Evolutionary conservation across 441 rosid species (phyloP).

Genomic region (Macaranga tanarius): DNA sequence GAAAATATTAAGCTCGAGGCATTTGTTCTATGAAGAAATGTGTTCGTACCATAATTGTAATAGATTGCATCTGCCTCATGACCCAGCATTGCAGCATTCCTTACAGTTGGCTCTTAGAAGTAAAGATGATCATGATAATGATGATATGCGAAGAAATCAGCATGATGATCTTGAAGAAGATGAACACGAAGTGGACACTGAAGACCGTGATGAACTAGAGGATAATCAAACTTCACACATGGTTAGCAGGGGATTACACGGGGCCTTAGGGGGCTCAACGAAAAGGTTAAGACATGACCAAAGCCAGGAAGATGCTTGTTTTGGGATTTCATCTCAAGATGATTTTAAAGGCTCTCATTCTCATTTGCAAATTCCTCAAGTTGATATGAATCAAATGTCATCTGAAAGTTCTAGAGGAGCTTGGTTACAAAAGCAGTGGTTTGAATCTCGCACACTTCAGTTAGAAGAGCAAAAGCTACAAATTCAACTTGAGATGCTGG

Average conservation of each 20-base stretch:
- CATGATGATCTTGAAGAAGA: conserved; percentile 74
- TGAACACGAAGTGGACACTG: conserved; percentile 67
- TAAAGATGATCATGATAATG: conserved; percentile 72
- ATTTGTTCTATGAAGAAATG: conserved; percentile 96
- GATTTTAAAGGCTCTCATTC: conserved; percentile 40
- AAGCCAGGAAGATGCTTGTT: conserved; percentile 51
- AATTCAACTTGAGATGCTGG: conserved; percentile 68
- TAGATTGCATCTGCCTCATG: conserved; percentile 88
- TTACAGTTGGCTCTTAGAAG: conserved; percentile 69
- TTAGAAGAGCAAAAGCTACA: conserved; percentile 76
- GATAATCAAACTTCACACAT: conserved; percentile 49
- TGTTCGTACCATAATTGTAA: conserved; percentile 91
- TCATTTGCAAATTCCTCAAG: conserved; percentile 40
- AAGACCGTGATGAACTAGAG: conserved; percentile 68
- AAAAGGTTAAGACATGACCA: conserved; percentile 62
- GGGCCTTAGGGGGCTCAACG: conserved; percentile 36
- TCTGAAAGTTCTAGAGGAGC: conserved; percentile 45
- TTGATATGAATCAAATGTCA: conserved; percentile 49
- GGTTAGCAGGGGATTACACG: conserved; percentile 40
- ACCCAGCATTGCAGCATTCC: conserved; percentile 73
- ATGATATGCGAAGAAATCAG: conserved; percentile 49
- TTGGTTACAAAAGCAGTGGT: conserved; percentile 66
- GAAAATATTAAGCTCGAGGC: conserved; percentile 83
- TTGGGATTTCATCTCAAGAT: conserved; percentile 44
- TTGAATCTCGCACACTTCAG: conserved; percentile 63